Percentiles rank a stretch among this genome's conserved stretches.
These are phyloP conservation scores for Diaporthe aspalathi DNA, from an alignment of 2,329 filamentous ascomycete species.

Conservation along the genomic window DNA sequence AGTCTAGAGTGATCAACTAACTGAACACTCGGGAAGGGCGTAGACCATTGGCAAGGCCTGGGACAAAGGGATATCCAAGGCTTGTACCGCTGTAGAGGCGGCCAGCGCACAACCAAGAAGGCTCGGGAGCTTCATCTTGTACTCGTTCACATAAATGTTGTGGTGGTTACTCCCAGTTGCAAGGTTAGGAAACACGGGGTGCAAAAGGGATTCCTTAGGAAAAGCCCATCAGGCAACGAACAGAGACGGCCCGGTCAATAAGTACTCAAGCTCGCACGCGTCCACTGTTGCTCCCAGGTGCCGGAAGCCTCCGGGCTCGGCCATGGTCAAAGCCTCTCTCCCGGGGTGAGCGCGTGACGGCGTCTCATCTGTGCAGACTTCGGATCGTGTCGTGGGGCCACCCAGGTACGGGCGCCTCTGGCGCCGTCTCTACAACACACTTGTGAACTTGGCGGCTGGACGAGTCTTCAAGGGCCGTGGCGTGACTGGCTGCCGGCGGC, in stretches of 20 bases:
- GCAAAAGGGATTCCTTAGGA: neutral
- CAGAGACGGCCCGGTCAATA: neutral
- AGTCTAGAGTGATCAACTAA: neutral
- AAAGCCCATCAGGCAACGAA: no score
- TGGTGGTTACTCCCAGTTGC: neutral
- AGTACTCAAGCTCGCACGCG: neutral
- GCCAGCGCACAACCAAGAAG: constrained; percentile 8
- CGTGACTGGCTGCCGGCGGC: constrained; percentile 4
- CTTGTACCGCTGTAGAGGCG: neutral
- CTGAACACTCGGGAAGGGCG: constrained; percentile 8
- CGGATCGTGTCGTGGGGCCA: constrained; percentile 7
- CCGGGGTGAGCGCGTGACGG: neutral
- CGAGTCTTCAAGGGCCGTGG: neutral
- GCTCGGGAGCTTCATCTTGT: constrained; percentile 1
- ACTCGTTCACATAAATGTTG: neutral
- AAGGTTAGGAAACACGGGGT: neutral
- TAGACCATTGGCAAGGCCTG: constrained; percentile 6
- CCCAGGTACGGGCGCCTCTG: neutral
- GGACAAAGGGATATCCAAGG: neutral
- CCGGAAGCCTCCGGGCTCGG: neutral
- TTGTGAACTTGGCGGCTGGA: neutral
- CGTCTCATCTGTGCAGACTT: neutral
- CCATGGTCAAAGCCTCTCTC: neutral
- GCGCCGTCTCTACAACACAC: neutral
- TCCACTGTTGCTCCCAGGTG: no score